Conservation (phyloP, 805 yeast genomes). For the Saccharomycopsis oosterbeekiorum region DNA sequence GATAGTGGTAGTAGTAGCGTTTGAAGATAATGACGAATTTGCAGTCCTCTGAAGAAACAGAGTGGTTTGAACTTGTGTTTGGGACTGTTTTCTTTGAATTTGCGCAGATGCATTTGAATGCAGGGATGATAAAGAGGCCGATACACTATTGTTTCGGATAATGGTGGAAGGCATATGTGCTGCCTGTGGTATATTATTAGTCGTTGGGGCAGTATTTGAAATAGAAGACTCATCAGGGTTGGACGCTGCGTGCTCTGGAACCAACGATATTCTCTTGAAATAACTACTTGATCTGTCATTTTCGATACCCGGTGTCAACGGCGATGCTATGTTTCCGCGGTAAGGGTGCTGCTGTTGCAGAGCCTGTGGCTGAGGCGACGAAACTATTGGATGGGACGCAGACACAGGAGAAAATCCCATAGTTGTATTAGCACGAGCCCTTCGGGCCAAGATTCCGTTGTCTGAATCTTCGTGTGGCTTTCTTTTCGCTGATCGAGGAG, state of each 20-base stretch:
- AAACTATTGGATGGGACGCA: background rate
- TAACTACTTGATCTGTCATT: constrained; percentile 36
- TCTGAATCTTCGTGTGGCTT: background rate
- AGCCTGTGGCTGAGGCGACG: background rate
- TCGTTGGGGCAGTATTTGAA: constrained; percentile 19
- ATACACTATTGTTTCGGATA: background rate
- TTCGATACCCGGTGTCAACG: background rate
- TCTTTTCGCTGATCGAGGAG: background rate
- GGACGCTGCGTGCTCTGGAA: constrained; percentile 22
- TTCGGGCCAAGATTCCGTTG: background rate
- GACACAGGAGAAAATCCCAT: background rate
- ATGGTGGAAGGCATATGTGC: background rate
- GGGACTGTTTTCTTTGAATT: background rate
- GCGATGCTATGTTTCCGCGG: background rate
- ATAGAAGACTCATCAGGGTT: background rate
- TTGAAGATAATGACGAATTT: background rate
- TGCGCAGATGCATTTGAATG: background rate
- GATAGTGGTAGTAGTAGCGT: background rate
- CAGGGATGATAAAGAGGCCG: background rate
- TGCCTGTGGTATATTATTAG: constrained; percentile 23
- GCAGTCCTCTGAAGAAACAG: background rate
- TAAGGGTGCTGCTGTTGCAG: background rate
- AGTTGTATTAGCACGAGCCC: background rate
- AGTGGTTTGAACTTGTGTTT: background rate
- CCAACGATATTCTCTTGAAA: constrained; percentile 36